phyloP scores from a whole-genome alignment of 306 rosid species.

The Lathyrus oleraceus region DNA sequence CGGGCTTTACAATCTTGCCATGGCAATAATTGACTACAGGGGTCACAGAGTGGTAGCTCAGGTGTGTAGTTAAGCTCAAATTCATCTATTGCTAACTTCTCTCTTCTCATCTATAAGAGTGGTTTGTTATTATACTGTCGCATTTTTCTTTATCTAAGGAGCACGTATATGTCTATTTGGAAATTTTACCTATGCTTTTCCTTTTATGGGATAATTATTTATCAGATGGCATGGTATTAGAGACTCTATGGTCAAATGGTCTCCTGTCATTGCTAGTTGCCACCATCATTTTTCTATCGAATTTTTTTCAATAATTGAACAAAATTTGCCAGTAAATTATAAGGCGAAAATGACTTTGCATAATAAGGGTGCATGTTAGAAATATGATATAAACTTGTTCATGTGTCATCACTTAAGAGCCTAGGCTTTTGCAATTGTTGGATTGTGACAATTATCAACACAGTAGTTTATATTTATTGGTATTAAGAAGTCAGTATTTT shows the following conservation, averaged over 20 bases:
- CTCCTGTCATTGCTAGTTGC: background rate
- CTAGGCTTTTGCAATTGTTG: conserved; percentile 2
- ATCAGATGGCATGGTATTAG: background rate
- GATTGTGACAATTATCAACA: conserved; percentile 2
- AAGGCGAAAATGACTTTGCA: background rate
- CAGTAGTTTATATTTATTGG: conserved; percentile 2
- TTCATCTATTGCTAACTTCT: background rate
- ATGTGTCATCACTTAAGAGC: background rate
- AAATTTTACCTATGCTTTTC: background rate
- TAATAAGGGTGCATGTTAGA: background rate
- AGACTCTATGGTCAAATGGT: conserved; percentile 8
- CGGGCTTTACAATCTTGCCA: conserved; percentile 93
- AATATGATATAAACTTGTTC: background rate
- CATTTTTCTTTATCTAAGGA: conserved; percentile 14
- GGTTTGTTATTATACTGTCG: conserved; percentile 4
- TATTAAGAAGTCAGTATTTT: background rate
- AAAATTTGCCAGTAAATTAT: background rate
- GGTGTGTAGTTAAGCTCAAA: conserved; percentile 52
- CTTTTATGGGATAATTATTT: background rate
- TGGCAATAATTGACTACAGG: conserved; percentile 95
- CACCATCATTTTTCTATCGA: background rate
- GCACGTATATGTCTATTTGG: conserved; percentile 3
- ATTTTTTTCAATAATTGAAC: background rate
- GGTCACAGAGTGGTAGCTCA: conserved; percentile 99
- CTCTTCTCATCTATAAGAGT: background rate